A percentile compares a stretch with the other conserved stretches of the same genome.
These are phyloP conservation scores for Apophysomyces sp. DNA, from an alignment of 371 early-diverging fungal genomes.

Conservation along the genomic window DNA sequence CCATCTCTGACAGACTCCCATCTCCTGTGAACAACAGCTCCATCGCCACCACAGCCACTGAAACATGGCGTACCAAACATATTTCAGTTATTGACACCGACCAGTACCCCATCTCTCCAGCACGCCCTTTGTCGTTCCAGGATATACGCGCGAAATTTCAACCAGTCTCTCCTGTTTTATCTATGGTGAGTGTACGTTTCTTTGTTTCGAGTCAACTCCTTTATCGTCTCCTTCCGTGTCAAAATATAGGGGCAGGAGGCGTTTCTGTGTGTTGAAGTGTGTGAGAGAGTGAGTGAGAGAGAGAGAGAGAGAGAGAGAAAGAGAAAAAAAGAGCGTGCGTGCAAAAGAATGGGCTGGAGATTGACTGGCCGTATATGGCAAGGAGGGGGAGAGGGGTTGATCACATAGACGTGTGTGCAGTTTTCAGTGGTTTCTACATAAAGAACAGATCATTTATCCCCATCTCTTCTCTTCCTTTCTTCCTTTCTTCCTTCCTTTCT, in stretches of 20 bases:
- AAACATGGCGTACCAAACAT: not conserved
- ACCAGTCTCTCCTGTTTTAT: not conserved
- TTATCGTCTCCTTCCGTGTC: not conserved
- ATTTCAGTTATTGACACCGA: not conserved
- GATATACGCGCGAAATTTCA: not conserved
- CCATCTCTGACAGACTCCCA: not conserved
- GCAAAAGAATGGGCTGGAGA: not conserved
- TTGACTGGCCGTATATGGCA: not conserved
- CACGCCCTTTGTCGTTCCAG: not conserved
- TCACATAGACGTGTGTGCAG: not conserved
- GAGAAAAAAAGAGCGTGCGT: not conserved
- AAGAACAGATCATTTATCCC: not conserved
- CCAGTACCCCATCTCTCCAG: not conserved
- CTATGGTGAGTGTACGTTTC: not conserved
- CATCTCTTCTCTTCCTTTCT: not conserved
- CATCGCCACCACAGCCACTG: not conserved
- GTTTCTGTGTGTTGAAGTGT: no score
- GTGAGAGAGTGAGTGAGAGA: not conserved
- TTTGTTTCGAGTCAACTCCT: not conserved
- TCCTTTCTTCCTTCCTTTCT: not conserved
- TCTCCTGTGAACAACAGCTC: not conserved
- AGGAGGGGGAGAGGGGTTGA: not conserved
- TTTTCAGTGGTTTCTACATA: not conserved
- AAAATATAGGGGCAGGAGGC: not conserved
- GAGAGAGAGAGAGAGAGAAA: not conserved